Evolutionary conservation across 495 filamentous ascomycete species (phyloP), one percentile per base, ranked within the genome.

Genomic region (Chaetomium fimeti): DNA sequence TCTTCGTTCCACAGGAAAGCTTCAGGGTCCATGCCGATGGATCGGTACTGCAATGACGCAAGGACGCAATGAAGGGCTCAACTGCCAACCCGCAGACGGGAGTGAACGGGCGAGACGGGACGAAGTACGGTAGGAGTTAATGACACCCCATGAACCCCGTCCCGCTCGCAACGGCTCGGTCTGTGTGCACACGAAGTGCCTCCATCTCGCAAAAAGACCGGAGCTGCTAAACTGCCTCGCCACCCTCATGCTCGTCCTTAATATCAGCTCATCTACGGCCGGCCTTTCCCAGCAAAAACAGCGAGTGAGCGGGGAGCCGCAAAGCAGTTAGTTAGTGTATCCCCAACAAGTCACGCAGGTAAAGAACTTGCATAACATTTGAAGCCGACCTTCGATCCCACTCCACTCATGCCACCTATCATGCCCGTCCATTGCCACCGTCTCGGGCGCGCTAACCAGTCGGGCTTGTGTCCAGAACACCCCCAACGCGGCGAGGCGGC

Each of bases 11-110:
- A 36, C 8, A 36, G 5, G n/a, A n/a, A 36, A 36, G 5, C 32
- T 36, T 36, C 32, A 9, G 32, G 32, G 32, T 36, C 12, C 6
- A 36, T 36, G 32, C 32, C 32, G 32, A 36, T 51, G 48, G 22
- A n/a, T 28, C 13, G 24, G 25, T 54, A 25, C 15, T 16, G 28
- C 25, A 32, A 54, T 54, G 25, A 54, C 25, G 51, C 51, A 54
- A 32, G 51, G n/a, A n/a, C n/a, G n/a, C n/a, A n/a, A n/a, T n/a
- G n/a, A 36, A 54, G 52, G 52, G 52, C 36, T 54, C 52, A 36
- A 28, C 25, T 36, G 5, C 32, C 32, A 36, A 9, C 6, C 32
- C 8, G 32, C 32, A 36, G 32, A 36, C 32, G 8, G 32, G 32
- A 36, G n/a, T n/a, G n/a, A n/a, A n/a, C n/a, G n/a, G n/a, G n/a